These are phyloP conservation scores for Mycena venus DNA, from an alignment of 768 basidiomycete species.

Conservation along the genomic window DNA sequence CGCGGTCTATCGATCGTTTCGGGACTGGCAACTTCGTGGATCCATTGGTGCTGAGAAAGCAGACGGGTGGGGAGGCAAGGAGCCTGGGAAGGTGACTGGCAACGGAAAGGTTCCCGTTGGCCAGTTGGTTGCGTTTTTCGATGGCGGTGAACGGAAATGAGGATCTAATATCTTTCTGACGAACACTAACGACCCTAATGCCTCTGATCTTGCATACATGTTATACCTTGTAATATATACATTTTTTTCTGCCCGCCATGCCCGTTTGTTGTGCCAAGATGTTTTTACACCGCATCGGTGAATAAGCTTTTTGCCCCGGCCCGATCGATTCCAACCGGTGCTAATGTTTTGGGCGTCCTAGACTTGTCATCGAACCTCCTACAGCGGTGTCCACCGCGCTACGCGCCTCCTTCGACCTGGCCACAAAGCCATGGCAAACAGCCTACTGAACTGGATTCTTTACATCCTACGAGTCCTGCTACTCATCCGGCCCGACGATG, in stretches of 20 bases:
- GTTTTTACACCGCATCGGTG: too few relatives aligned
- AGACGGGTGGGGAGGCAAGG: constrained; percentile 62
- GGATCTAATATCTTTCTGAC: neutral
- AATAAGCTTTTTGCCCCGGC: neutral
- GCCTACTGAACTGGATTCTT: constrained; percentile 3
- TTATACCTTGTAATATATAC: constrained; percentile 15
- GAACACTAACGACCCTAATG: constrained; percentile 17
- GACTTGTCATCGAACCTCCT: neutral
- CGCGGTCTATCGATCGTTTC: constrained; percentile 58
- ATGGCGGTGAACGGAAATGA: constrained; percentile 63
- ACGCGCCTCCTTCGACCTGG: neutral
- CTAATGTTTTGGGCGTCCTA: neutral
- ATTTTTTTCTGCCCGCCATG: neutral
- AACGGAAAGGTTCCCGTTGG: constrained; percentile 79
- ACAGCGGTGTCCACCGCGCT: neutral
- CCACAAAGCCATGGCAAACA: constrained; percentile 18
- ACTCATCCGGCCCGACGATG: constrained; percentile 28
- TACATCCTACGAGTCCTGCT: constrained; percentile 23
- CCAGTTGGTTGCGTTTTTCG: constrained; percentile 89
- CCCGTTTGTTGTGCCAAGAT: too few relatives aligned
- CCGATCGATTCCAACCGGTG: neutral
- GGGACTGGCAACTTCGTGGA: constrained; percentile 77
- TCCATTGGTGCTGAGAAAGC: constrained; percentile 77
- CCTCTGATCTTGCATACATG: constrained; percentile 22
- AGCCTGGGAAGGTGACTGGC: constrained; percentile 60